Base-by-base conservation (phyloP, 2,329 filamentous ascomycete species). In the Penicillium glabrum region DNA sequence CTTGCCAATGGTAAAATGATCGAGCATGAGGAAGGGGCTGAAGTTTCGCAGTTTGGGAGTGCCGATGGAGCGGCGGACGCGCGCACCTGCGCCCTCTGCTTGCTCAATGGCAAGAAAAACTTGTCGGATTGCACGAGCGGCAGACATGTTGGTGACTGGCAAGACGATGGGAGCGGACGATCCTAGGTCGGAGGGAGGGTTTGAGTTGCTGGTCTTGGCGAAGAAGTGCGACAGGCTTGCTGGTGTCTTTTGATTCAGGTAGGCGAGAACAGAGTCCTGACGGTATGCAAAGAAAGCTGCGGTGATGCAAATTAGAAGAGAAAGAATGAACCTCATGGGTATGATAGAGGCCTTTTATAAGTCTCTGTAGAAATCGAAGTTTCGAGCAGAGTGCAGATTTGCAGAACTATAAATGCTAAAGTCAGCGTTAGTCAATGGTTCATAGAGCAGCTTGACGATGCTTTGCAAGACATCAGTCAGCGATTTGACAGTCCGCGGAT, bases 21-120 rank as follows among this genome's bases (percentile, higher is more conserved):
- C 93, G 46, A 97, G 89, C 92, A 98, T 96, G 45, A 97, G 82
- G 77, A 98, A 97, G 0, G 93, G 95, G 14, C 88, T 90, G 75
- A 98, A 89, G 80, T 96, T 91, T 69, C 88, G 86, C 23, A 98
- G 82, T 63, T 89, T 83, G 5, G 89, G 83, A 1, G 91, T 96
- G 65, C 93, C 93, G 63, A 98, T 90, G 43, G 90, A 93, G 57
- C 93, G 87, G 61, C 93, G 86, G 14, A 98, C 93, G 60, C 87
- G 84, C 5, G 93, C 93, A 55, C 95, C 93, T 0, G 88, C 91
- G 44, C 93, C 93, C 75, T 98, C 93, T 27, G 90, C 80, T 75
- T 96, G 90, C 75, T 96, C 91, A 58, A 89, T 77, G 59, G 93
- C 93, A 45, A 91, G 83, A 75, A 97, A 93, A 64, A 89, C 86